Evolutionary conservation across 2,329 filamentous ascomycete species (phyloP), one percentile per base, ranked within the genome.

Genomic region (Talaromyces piceae): DNA sequence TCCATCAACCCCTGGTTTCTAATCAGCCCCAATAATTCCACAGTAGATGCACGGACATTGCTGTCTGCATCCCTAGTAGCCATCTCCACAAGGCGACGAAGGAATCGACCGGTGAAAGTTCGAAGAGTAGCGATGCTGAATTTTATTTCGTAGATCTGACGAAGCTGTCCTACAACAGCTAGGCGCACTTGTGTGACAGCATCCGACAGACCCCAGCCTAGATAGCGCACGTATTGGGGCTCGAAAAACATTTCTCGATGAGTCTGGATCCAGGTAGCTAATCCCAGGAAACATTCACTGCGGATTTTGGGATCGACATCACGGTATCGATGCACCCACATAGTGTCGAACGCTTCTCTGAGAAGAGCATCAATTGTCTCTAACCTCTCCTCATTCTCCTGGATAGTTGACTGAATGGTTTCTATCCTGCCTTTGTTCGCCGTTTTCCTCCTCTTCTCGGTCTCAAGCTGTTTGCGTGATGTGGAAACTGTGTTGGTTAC

Each of bases 141-240:
- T 57, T 88, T 84, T 53, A 88, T 83, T 61, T 83, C 85, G 70
- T 94, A 91, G 4, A 98, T 78, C 52, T 81, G 83, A 20, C 81
- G 77, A 12, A 98, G 76, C 67, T 97, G 90, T 61, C 84, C 88
- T 39, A 98, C 72, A 2, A 94, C 89, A 66, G 95, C 90, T n/a
- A 85, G 79, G 49, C 93, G 82, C 20, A 88, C 91, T 7, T 82
- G 73, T 1, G 84, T 77, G 54, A 84, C 78, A 3, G 83, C 79
- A 65, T 98, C 93, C 4, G 91, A 95, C 26, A 98, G 77, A 63
- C 95, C 84, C 93, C 93, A 98, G 48, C 93, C 93, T 5, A 98
- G 77, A 63, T 98, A 98, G 54, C 93, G 84, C 47, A 98, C 75
- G 69, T 95, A 95, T 59, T 86, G 80, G 1, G 89, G 89, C 58